Base-by-base conservation (phyloP, 2,329 filamentous ascomycete species). In the Cladosporium cucumerinum region DNA sequence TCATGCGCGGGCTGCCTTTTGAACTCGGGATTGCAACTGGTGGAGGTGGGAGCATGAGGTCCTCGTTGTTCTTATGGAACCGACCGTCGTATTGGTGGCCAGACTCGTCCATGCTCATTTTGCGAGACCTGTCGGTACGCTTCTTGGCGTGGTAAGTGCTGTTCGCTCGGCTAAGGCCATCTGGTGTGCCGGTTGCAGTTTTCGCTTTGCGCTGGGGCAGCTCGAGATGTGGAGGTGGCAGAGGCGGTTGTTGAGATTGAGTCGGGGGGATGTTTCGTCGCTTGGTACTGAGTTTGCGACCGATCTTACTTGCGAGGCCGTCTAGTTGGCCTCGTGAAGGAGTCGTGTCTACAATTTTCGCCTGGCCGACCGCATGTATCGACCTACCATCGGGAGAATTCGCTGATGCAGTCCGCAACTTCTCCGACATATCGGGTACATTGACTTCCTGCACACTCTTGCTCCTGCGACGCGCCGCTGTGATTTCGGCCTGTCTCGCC, bases 101-200 rank as follows among this genome's bases (percentile, higher is more conserved):
- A n/a, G 39, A 62, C 25, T 62, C 60, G 18, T 62, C 60, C 60
- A 62, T 55, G 60, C 60, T 62, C 60, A 62, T 62, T 25, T 62
- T 62, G 10, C 60, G 60, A 21, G 60, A 55, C 23, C 43, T 36
- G 26, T 52, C 46, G 10, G 25, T 34, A 10, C 32, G 49, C 11
- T 46, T 62, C 48, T 62, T 28, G 7, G 60, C 52, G 32, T 39
- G 32, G 30, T 62, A 62, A 43, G 49, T 39, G 48, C 60, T 62
- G 36, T 62, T 62, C 25, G 60, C 49, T 51, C 60, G 60, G 49
- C 60, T 62, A 34, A 62, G 60, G 2, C 60, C 60, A 36, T 51
- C 23, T 12, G 0, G 84, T 80, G 54, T 86, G 79, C 2, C 81
- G 74, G 5, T 81, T 74, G 1, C 79, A 78, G 63, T 78, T 75